A percentile compares a stretch with the other conserved stretches of the same genome.
phyloP scores from a whole-genome alignment of 148 eudicot species.

The Dysphania ambrosioides region DNA sequence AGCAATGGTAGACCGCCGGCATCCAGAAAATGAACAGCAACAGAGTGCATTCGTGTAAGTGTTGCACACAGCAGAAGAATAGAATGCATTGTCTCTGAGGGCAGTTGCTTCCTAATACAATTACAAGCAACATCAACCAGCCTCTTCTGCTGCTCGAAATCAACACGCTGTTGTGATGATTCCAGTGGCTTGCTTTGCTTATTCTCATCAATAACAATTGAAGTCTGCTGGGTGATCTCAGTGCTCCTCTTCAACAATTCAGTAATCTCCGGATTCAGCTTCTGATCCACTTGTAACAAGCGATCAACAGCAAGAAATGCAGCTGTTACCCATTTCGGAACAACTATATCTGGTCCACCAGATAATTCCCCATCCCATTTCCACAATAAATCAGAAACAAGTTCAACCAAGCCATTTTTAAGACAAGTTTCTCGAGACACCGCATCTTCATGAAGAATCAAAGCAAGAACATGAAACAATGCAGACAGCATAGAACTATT shows the following conservation, averaged over 20 bases:
- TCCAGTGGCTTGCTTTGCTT: constrained; percentile 60
- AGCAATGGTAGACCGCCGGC: constrained; percentile 80
- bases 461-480: constrained; percentile 82
- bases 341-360: constrained; percentile 41
- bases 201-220: constrained; percentile 63
- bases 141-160: constrained; percentile 60
- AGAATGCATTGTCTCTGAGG: constrained; percentile 95
- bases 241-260: constrained; percentile 64
- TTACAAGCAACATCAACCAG: constrained; percentile 77
- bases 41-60: constrained; percentile 66
- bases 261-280: constrained; percentile 56
- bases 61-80: constrained; percentile 87
- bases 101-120: constrained; percentile 67
- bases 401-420: constrained; percentile 64
- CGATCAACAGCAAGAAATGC: constrained; percentile 88
- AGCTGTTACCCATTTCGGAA: constrained; percentile 93
- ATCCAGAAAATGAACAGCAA: constrained; percentile 80
- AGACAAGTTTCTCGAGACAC: constrained; percentile 74
- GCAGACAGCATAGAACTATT: constrained; percentile 58
- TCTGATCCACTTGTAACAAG: constrained; percentile 68
- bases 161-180: constrained; percentile 40
- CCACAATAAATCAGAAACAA: constrained; percentile 66
- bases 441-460: constrained; percentile 86
- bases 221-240: constrained; percentile 42
- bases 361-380: constrained; percentile 54